These are phyloP conservation scores for Neospora caninum DNA, from an alignment of 169 alveolate species.

Conservation along the genomic window DNA sequence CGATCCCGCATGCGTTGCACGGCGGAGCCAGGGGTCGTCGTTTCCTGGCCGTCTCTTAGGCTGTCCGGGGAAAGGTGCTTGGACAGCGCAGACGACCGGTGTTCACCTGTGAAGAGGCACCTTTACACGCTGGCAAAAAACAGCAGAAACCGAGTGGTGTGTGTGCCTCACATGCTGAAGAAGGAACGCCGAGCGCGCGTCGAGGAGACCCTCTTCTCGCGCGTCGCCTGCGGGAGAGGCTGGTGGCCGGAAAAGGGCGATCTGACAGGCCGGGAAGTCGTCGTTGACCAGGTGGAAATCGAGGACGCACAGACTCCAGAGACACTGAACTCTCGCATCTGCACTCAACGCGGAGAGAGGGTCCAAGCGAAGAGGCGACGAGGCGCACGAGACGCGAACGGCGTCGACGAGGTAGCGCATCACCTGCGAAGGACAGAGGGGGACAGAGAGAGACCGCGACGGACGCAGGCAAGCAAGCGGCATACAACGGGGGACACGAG, in stretches of 20 bases:
- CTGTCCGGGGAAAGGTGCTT: too few relatives aligned
- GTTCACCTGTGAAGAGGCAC: too few relatives aligned
- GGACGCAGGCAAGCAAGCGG: too few relatives aligned
- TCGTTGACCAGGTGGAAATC: neutral
- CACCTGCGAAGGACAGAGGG: neutral
- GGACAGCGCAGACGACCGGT: too few relatives aligned
- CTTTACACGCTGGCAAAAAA: too few relatives aligned
- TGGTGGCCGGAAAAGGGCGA: neutral
- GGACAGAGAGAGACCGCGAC: too few relatives aligned
- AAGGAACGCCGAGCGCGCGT: neutral
- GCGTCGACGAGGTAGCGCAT: neutral
- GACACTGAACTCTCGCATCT: neutral
- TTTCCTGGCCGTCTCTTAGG: too few relatives aligned
- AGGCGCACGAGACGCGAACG: neutral
- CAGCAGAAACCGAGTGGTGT: too few relatives aligned
- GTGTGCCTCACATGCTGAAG: neutral
- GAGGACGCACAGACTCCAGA: neutral
- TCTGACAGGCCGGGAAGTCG: neutral
- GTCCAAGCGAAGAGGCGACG: neutral
- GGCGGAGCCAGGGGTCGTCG: too few relatives aligned
- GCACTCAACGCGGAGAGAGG: neutral
- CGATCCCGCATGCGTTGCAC: too few relatives aligned
- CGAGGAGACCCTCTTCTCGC: neutral
- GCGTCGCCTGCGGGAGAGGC: neutral
- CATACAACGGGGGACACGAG: too few relatives aligned